Base-by-base conservation (phyloP, 768 basidiomycete species). In the Leccinum variicolor region DNA sequence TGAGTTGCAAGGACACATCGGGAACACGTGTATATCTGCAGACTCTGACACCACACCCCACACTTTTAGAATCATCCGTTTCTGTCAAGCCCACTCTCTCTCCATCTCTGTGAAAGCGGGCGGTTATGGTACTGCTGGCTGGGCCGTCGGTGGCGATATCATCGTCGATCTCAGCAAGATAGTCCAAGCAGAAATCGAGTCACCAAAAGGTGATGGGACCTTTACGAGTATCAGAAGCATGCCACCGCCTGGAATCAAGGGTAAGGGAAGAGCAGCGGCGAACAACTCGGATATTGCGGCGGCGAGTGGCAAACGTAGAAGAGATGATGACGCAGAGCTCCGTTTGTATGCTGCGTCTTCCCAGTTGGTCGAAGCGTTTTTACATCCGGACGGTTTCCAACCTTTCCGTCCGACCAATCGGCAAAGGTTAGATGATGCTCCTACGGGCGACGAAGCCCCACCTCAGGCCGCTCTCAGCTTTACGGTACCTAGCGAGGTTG, bases 111-210 rank as follows among this genome's bases (percentile, higher is more conserved):
- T 94, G 64, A 94, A 92, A 69, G 89, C 91, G 1, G 94, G 94
- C 25, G 94, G 94, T 0, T 94, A 90, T 67, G 94, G 93, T 6
- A 94, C 90, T 1, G 91, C 87, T 10, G 94, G 92, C 1, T 93
- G 92, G 89, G 84, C 91, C 49, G 83, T 95, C 54, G 85, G 85
- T 15, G 94, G 94, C 36, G 88, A 95, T 65, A 77, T 96, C 56
- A 85, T 96, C 66, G 72, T 95, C 62, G 94, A 96, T 74, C 73
- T 96, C 50, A 82, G 79, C 65, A 82, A 79, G 63, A 74, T 97
- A 51, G 76, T 77, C 53, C 85, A 87, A 36, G 76, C 90, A 39
- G 81, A 85, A 31, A 84, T 93, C 54, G 89, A 90, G 66, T 64
- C 77, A 7, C 88, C 89, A 17, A 73, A 69, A 13, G 65, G 61